Base-by-base conservation (phyloP, 495 filamentous ascomycete species). In the Annulohypoxylon moriforme region DNA sequence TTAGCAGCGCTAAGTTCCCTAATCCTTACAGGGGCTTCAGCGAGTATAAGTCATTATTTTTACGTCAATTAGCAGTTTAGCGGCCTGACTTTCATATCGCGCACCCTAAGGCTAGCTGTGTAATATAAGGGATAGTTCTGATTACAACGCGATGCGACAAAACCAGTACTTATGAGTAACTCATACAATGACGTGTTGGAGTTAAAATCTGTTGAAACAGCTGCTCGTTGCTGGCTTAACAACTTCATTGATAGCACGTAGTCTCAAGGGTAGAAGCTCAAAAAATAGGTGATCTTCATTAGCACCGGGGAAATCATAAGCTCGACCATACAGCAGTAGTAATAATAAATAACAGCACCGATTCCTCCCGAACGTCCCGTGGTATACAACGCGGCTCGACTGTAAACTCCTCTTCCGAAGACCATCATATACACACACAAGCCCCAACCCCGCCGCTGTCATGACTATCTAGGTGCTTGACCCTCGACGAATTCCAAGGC, bases 401-500 rank as follows among this genome's bases (percentile, higher is more conserved):
- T 40, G n/a, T 25, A 57, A 73, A 61, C 66, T 62, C 65, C 71
- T 22, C 24, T 34, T 34, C 52, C 42, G 22, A 61, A 61, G 24
- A 65, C 50, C 34, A 60, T 27, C 59, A 53, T 64, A 68, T 61
- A 70, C 62, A 60, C 66, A 44, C 47, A 31, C 36, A 40, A 40
- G 36, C 36, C 24, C 29, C 47, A 49, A 7, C 34, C 38, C 25
- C n/a, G 4, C 16, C 13, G n/a, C 33, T 58, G n/a, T 25, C 33
- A 44, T 31, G 9, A 55, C 64, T 78, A 79, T 60, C 70, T 75
- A 24, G 76, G 75, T 22, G 76, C 77, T 74, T 85, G 82, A 29
- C 93, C 94, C 78, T 98, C 94, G 31, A 99, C 94, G 81, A 99
- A 99, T 74, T 91, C 89, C 74, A 99, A 81, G 56, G 96, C 96